Evolutionary conservation across 2,329 filamentous ascomycete species (phyloP).

Genomic region (Fusarium sterilihyphosum): DNA sequence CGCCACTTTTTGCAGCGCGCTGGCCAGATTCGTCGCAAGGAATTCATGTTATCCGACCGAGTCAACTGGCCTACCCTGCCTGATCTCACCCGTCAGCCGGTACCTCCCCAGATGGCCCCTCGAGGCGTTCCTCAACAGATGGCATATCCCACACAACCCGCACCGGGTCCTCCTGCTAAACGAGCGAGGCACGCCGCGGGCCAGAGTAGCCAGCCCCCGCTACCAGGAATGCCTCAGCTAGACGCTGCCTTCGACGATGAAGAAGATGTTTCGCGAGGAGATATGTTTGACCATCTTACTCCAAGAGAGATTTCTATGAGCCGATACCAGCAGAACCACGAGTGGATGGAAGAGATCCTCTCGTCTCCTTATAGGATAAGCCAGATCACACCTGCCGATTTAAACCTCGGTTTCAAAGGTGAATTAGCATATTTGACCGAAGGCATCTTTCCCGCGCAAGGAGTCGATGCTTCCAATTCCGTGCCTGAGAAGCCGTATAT

Average conservation of each 20-base stretch:
- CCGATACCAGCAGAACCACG: conserved; percentile 93
- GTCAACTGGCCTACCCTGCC: conserved; percentile 89
- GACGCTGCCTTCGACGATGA: conserved; percentile 78
- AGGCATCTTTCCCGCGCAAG: conserved; percentile 79
- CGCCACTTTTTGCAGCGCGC: conserved; percentile 74
- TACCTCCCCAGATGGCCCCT: conserved; percentile 58
- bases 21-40: conserved; percentile 86
- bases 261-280: conserved; percentile 86
- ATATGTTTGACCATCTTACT: conserved; percentile 89
- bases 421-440: conserved; percentile 84
- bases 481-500: conserved; percentile 68
- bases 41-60: conserved; percentile 93
- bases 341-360: conserved; percentile 99
- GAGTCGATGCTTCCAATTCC: conserved; percentile 57
- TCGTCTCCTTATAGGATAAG: conserved; percentile 87
- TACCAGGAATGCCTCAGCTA: conserved; percentile 52
- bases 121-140: conserved; percentile 67
- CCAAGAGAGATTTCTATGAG: conserved; percentile 88
- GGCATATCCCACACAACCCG: conserved; percentile 67
- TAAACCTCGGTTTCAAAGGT: conserved; percentile 86
- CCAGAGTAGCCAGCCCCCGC: conserved; percentile 51
- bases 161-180: conserved; percentile 64
- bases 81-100: conserved; percentile 59
- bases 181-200: conserved; percentile 59
- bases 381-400: conserved; percentile 86